Conservation (phyloP, 768 basidiomycete genomes). For the Termitomyces eurrhizus region DNA sequence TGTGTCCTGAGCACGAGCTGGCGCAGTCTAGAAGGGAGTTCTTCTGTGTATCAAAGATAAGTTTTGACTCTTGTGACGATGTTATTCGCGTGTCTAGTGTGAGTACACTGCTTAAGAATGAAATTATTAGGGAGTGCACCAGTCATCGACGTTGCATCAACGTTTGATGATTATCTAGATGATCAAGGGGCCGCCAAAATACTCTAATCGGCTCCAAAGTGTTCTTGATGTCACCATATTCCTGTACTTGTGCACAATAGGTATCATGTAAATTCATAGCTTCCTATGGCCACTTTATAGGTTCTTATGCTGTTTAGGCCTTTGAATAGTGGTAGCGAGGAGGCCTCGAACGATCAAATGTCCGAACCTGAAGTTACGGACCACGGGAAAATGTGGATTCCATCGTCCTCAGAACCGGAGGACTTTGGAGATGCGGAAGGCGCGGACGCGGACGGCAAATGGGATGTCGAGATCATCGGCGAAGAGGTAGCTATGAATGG, state of each 20-base stretch:
- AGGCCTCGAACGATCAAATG: neutral
- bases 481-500: constrained; percentile 32
- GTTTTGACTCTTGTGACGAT: no score
- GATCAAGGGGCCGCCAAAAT: no score
- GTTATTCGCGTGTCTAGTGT: no score
- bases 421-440: constrained; percentile 25
- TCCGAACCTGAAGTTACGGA: neutral
- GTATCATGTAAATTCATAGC: neutral
- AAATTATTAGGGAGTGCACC: no score
- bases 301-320: neutral
- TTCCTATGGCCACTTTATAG: neutral
- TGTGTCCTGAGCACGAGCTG: no score
- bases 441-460: constrained; percentile 23
- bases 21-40: no score
- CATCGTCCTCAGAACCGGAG: constrained; percentile 24
- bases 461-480: constrained; percentile 32
- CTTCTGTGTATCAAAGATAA: no score
- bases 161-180: no score
- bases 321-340: neutral
- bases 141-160: no score
- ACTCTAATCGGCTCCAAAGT: no score
- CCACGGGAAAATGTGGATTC: constrained; percentile 13
- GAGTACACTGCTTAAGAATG: no score
- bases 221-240: no score
- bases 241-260: neutral